These are phyloP conservation scores for Immersiporthe knoxdaviesiana DNA, from an alignment of 2,329 filamentous ascomycete genomes.

Conservation along the genomic window DNA sequence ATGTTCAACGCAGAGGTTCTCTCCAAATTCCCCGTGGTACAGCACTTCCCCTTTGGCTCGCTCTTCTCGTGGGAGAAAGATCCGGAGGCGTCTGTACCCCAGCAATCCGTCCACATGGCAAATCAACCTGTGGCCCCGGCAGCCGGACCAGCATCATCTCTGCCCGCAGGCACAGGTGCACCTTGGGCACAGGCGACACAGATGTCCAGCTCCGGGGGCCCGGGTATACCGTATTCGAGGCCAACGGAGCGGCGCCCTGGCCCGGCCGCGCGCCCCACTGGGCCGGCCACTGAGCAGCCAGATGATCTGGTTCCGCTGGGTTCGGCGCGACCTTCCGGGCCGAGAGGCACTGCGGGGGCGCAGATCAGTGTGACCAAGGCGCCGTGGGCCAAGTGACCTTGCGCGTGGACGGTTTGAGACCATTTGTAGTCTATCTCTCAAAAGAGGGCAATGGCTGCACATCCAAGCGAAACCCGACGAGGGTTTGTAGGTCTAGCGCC, in stretches of 20 bases:
- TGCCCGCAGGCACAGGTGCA: constrained; percentile 44
- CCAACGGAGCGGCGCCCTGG: constrained; percentile 32
- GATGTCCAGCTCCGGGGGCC: constrained; percentile 42
- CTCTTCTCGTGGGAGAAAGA: constrained; percentile 78
- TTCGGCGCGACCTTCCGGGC: constrained; percentile 21
- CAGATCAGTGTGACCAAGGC: constrained; percentile 29
- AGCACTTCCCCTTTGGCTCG: constrained; percentile 86
- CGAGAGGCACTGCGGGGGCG: constrained; percentile 28
- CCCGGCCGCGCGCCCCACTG: too few species aligned
- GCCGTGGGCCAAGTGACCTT: constrained; percentile 28
- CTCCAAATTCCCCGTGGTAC: constrained; percentile 96
- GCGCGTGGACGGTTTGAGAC: background rate
- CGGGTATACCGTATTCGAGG: constrained; percentile 38
- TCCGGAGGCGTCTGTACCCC: constrained; percentile 57
- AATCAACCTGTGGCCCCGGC: constrained; percentile 51
- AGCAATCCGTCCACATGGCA: constrained; percentile 58
- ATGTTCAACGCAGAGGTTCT: constrained; percentile 99
- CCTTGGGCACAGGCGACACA: constrained; percentile 49
- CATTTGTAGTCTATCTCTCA: background rate
- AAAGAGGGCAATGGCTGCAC: background rate
- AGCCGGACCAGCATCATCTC: constrained; percentile 35
- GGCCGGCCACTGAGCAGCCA: background rate
- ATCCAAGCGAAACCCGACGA: background rate
- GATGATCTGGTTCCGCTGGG: constrained; percentile 16
- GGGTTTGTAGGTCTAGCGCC: background rate